Conservation (phyloP, 108 stramenopile genomes). For the Nitzschia palea region DNA sequence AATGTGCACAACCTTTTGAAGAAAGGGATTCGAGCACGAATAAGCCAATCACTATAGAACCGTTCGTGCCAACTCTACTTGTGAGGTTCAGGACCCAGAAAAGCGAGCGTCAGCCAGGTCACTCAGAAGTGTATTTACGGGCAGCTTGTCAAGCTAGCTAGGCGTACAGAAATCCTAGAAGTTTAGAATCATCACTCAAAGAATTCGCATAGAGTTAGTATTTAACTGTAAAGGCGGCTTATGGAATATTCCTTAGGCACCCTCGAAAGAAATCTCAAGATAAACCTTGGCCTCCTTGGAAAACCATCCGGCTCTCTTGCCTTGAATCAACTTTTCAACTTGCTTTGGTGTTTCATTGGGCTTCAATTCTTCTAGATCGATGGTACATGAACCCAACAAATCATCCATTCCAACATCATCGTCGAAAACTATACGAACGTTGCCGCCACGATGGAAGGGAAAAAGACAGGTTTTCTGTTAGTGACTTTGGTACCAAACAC, state of each 20-base stretch:
- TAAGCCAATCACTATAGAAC: too few species aligned
- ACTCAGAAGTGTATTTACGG: too few species aligned
- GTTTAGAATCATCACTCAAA: not conserved
- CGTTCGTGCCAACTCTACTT: too few species aligned
- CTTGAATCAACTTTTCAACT: constrained; percentile 26
- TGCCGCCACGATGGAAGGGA: too few species aligned
- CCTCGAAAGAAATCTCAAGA: constrained; percentile 13
- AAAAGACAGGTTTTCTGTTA: not conserved
- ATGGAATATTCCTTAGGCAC: too few species aligned
- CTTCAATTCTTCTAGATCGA: constrained; percentile 44
- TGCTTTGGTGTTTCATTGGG: constrained; percentile 21
- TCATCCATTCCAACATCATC: constrained; percentile 53
- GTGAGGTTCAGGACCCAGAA: too few species aligned
- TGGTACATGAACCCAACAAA: constrained; percentile 36
- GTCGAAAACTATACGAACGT: constrained; percentile 29
- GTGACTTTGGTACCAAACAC: too few species aligned
- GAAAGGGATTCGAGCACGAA: too few species aligned
- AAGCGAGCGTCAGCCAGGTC: too few species aligned
- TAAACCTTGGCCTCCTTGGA: constrained; percentile 29
- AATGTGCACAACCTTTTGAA: too few species aligned
- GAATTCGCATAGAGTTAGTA: not conserved
- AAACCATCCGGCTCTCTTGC: constrained; percentile 34
- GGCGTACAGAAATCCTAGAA: too few species aligned
- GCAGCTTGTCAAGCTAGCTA: too few species aligned
- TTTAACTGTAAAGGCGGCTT: not conserved